Percentiles rank a stretch among this genome's conserved stretches.
Evolutionary conservation across 2,329 filamentous ascomycete species (phyloP).

Genomic region (Colletotrichum lini): DNA sequence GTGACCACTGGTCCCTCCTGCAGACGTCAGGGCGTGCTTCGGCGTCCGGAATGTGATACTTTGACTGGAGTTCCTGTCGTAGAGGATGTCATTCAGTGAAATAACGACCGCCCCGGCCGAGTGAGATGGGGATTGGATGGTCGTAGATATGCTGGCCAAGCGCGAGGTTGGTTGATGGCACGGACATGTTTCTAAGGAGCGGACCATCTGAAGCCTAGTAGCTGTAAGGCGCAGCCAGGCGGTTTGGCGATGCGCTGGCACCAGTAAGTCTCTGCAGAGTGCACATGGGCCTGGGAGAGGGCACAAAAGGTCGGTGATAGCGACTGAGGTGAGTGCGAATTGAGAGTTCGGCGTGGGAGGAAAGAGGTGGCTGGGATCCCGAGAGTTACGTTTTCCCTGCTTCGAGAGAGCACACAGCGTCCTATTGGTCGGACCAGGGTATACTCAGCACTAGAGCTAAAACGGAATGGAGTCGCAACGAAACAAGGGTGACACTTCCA

Average conservation of each 20-base stretch:
- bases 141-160: conserved; percentile 48
- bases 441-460: conserved; percentile 15
- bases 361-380: conserved; percentile 47
- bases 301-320: conserved; percentile 22
- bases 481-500: conserved; percentile 27
- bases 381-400: conserved; percentile 38
- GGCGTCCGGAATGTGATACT: neutral
- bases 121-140: conserved; percentile 44
- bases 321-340: conserved; percentile 13
- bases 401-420: conserved; percentile 35
- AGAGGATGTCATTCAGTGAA: neutral
- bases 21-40: conserved; percentile 25
- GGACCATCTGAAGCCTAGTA: neutral
- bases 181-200: neutral
- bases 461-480: conserved; percentile 13
- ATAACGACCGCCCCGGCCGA: conserved; percentile 9
- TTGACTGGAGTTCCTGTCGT: conserved; percentile 6
- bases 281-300: neutral
- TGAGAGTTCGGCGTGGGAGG: neutral
- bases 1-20: conserved; percentile 10
- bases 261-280: conserved; percentile 23
- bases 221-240: conserved; percentile 7
- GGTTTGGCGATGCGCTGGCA: conserved; percentile 42
- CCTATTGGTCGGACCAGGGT: conserved; percentile 32
- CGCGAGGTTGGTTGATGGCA: conserved; percentile 22